Percentiles rank a stretch among this genome's conserved stretches.
phyloP scores from a whole-genome alignment of 139 green algal species.

The Pleodorina starrii region DNA sequence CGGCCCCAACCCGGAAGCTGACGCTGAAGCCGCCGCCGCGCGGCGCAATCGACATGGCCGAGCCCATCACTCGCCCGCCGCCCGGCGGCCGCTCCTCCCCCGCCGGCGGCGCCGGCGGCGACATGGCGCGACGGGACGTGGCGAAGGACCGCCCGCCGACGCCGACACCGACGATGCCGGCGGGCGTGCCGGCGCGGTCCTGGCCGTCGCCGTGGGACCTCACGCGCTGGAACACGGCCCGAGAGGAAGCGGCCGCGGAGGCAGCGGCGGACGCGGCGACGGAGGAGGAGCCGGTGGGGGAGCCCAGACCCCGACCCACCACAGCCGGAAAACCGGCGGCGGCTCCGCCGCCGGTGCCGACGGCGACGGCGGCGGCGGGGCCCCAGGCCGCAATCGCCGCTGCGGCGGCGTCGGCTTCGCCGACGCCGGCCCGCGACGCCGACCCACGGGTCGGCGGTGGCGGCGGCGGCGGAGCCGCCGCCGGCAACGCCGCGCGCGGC shows the following conservation, averaged over 20 bases:
- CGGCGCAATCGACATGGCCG: not conserved
- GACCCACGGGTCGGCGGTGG: not conserved
- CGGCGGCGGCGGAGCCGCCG: not conserved
- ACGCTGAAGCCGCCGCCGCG: not conserved
- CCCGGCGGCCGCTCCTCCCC: not conserved
- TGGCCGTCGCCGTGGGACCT: not conserved
- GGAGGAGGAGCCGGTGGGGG: not conserved
- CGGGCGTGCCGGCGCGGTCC: not conserved
- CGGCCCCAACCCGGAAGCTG: not conserved
- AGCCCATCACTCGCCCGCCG: not conserved
- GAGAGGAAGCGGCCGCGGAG: not conserved
- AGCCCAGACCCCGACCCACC: not conserved
- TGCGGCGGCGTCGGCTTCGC: not conserved
- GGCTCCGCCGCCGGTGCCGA: not conserved
- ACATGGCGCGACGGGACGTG: not conserved
- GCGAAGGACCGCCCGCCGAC: not conserved
- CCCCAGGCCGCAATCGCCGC: not conserved
- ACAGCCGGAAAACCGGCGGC: not conserved
- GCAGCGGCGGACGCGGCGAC: too few species aligned
- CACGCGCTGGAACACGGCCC: not conserved
- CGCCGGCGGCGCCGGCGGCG: not conserved
- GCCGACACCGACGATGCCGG: not conserved
- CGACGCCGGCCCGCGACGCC: not conserved
- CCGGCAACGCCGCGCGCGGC: not conserved
- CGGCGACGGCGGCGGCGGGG: not conserved